These are phyloP conservation scores for Peronospora destructor DNA, from an alignment of 352 stramenopile genomes.

Conservation along the genomic window DNA sequence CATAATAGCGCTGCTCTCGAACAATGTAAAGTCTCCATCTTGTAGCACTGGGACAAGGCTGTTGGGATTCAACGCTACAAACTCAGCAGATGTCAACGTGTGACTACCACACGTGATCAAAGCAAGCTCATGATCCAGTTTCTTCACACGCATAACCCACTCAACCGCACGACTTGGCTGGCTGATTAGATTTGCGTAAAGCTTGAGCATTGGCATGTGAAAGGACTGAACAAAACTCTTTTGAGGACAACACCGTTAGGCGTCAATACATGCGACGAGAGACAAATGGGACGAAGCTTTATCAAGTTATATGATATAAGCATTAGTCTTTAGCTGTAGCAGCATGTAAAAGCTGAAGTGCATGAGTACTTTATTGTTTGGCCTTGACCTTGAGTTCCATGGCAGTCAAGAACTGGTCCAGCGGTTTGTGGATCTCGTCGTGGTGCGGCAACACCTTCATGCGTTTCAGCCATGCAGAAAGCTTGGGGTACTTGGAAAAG, in stretches of 20 bases:
- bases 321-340: not conserved
- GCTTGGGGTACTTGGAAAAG: constrained; percentile 40
- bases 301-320: not conserved
- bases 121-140: constrained; percentile 28
- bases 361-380: constrained; percentile 11
- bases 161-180: constrained; percentile 28
- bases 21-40: constrained; percentile 32
- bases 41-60: constrained; percentile 28
- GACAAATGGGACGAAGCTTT: not conserved
- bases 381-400: constrained; percentile 25
- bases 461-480: constrained; percentile 37
- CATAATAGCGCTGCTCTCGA: constrained; percentile 44
- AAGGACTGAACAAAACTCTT: not conserved
- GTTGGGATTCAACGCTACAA: constrained; percentile 32
- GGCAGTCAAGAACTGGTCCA: constrained; percentile 22
- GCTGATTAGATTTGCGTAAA: constrained; percentile 38
- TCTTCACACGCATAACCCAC: constrained; percentile 38
- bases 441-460: constrained; percentile 49
- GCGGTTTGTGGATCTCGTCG: constrained; percentile 33
- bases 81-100: constrained; percentile 30
- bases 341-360: not conserved
- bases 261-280: constrained; percentile 1
- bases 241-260: constrained; percentile 1
- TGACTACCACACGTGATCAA: constrained; percentile 20
- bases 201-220: constrained; percentile 24